Evolutionary conservation across 208 protist species (phyloP).

Genomic region (Crithidia fasciculata): DNA sequence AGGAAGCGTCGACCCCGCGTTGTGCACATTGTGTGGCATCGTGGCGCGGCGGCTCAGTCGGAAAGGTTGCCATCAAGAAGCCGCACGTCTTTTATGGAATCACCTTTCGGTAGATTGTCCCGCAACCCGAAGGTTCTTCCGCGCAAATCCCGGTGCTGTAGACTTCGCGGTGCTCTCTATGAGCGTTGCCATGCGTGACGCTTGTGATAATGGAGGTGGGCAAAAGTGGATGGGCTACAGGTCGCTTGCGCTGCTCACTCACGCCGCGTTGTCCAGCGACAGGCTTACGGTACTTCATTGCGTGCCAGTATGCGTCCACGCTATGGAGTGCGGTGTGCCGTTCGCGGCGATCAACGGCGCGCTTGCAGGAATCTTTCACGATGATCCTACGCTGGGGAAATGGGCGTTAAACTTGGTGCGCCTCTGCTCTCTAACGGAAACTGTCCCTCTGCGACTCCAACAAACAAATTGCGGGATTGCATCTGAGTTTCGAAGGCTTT

Average conservation of each 20-base stretch:
- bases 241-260: slow-evolving; percentile 53
- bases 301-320: slow-evolving; percentile 50
- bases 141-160: slow-evolving; percentile 18
- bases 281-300: slow-evolving; percentile 40
- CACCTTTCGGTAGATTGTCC: slow-evolving; percentile 50
- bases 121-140: slow-evolving; percentile 22
- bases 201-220: not conserved
- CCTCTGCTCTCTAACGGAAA: slow-evolving; percentile 18
- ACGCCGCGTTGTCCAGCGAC: slow-evolving; percentile 19
- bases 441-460: not conserved
- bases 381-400: slow-evolving; percentile 11
- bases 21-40: slow-evolving; percentile 38
- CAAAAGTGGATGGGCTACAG: slow-evolving; percentile 67
- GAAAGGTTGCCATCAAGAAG: slow-evolving; percentile 30
- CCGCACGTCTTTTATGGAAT: slow-evolving; percentile 70
- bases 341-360: slow-evolving; percentile 58
- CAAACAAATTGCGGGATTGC: not conserved
- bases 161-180: slow-evolving; percentile 40
- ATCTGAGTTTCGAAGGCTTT: not conserved
- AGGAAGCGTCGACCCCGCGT: slow-evolving; percentile 16
- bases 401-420: slow-evolving; percentile 33
- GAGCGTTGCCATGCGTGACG: slow-evolving; percentile 48
- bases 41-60: slow-evolving; percentile 40
- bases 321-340: slow-evolving; percentile 56
- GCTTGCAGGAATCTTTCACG: slow-evolving; percentile 34